Percentiles rank a stretch among this genome's conserved stretches.
Conservation (phyloP, 73 alveolate species). For the Effrenium voratum region DNA sequence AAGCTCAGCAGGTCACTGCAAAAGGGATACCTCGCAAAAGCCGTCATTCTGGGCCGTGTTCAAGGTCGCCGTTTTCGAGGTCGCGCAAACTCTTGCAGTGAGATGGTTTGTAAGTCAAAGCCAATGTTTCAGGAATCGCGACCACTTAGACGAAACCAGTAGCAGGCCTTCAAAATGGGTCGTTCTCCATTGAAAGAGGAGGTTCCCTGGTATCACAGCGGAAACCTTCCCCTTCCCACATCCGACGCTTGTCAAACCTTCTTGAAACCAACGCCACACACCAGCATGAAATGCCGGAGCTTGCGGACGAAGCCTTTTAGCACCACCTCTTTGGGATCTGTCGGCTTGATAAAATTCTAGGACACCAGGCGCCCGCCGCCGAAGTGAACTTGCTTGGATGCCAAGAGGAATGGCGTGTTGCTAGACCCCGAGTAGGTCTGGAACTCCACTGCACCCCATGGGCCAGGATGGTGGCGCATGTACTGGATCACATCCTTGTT, state of each 20-base stretch:
- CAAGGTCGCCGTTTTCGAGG: too few species aligned
- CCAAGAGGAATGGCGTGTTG: not conserved
- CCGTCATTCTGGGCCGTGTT: too few species aligned
- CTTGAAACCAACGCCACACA: not conserved
- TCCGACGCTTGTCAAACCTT: not conserved
- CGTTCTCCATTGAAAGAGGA: too few species aligned
- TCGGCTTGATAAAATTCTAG: conserved; percentile 5
- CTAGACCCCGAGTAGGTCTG: not conserved
- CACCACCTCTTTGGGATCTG: not conserved
- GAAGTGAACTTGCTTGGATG: not conserved
- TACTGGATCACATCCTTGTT: not conserved
- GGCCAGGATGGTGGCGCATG: not conserved
- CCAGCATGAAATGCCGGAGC: not conserved
- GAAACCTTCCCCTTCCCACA: too few species aligned
- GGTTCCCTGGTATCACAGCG: too few species aligned
- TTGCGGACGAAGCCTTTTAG: not conserved
- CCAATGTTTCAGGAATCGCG: too few species aligned
- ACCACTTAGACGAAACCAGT: too few species aligned
- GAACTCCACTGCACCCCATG: not conserved
- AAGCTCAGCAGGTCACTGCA: too few species aligned
- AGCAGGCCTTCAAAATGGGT: too few species aligned
- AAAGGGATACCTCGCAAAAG: too few species aligned
- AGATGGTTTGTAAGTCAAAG: too few species aligned
- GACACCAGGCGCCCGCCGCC: not conserved
- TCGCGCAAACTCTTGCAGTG: too few species aligned